Conservation (phyloP, 2,329 filamentous ascomycete genomes). For the Sporothrix protearum region DNA sequence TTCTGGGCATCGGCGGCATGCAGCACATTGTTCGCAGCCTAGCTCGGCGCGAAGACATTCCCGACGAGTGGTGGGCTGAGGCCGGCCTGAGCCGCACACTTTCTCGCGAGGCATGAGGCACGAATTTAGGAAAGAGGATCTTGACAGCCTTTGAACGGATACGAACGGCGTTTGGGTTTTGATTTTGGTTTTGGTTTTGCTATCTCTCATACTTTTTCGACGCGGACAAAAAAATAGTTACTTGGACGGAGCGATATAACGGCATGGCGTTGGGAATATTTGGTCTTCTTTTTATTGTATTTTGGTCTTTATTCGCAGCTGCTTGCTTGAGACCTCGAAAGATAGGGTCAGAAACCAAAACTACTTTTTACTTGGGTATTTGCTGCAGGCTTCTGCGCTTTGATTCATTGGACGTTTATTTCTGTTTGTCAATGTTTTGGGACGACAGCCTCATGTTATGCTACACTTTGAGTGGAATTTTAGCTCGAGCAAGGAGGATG, state of each 20-base stretch:
- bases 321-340: neutral
- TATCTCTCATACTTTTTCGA: neutral
- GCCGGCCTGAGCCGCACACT: conserved; percentile 62
- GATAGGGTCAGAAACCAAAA: neutral
- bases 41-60: conserved; percentile 68
- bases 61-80: conserved; percentile 77
- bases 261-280: conserved; percentile 13
- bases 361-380: neutral
- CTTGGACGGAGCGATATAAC: neutral
- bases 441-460: neutral
- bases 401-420: neutral
- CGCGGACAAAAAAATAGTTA: neutral
- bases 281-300: neutral
- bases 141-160: neutral
- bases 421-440: neutral
- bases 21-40: conserved; percentile 69
- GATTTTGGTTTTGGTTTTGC: neutral
- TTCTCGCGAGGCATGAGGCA: conserved; percentile 42
- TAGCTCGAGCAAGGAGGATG: neutral
- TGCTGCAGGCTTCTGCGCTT: neutral
- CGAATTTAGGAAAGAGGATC: conserved; percentile 18
- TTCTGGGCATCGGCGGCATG: conserved; percentile 56
- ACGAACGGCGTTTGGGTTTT: neutral
- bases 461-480: neutral
- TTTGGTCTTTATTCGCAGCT: too few species aligned